Percentiles rank a stretch among this genome's conserved stretches.
phyloP scores from a whole-genome alignment of 2,329 filamentous ascomycete species.

The Boeremia lycopersici region DNA sequence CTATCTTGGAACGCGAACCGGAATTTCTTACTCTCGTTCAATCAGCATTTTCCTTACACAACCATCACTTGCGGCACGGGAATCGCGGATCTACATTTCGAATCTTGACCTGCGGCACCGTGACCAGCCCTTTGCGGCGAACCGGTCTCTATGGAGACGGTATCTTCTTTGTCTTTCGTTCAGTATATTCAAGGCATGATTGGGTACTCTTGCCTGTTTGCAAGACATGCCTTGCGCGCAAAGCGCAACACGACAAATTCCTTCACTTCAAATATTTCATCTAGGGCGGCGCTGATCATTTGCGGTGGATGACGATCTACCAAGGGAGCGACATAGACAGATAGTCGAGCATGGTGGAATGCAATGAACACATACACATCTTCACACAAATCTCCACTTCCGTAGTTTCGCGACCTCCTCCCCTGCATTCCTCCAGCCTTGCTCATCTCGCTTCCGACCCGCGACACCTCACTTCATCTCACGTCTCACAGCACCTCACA shows the following conservation, averaged over 20 bases:
- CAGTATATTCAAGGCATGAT: slow-evolving; percentile 19
- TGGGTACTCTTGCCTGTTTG: slow-evolving; percentile 6
- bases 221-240: slow-evolving; percentile 10
- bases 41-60: slow-evolving; percentile 28
- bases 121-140: slow-evolving; percentile 32
- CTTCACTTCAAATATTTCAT: slow-evolving; percentile 15
- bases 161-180: slow-evolving; percentile 27
- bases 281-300: slow-evolving; percentile 14
- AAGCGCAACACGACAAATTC: slow-evolving; percentile 10
- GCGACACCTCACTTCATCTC: not conserved
- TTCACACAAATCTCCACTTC: not conserved
- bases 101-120: slow-evolving; percentile 30
- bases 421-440: not conserved
- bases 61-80: slow-evolving; percentile 25
- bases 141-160: slow-evolving; percentile 2
- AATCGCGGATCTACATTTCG: slow-evolving; percentile 34
- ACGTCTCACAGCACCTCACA: not conserved
- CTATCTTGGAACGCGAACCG: slow-evolving; percentile 36
- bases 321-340: slow-evolving; percentile 4
- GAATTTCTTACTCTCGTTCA: slow-evolving; percentile 40
- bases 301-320: slow-evolving; percentile 9
- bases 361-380: slow-evolving; percentile 16
- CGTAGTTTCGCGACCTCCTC: not conserved
- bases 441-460: slow-evolving; percentile 1
- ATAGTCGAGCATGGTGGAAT: slow-evolving; percentile 9